Conservation (phyloP, 768 basidiomycete species). For the Tylopilus felleus region DNA sequence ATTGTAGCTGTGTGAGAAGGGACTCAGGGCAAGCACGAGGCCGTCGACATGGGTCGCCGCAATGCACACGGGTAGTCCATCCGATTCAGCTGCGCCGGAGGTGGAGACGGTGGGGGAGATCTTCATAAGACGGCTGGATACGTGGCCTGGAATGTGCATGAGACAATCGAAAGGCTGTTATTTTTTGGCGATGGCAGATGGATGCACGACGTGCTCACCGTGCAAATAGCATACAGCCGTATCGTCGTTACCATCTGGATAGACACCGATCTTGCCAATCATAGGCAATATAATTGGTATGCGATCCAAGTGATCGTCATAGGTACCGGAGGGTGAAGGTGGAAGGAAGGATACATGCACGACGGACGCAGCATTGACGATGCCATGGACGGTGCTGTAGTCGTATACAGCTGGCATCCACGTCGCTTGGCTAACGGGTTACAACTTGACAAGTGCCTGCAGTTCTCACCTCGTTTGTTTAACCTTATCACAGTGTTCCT, state of each 20-base stretch:
- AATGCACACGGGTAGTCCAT: constrained; percentile 19
- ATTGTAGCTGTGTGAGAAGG: constrained; percentile 27
- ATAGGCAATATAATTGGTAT: constrained; percentile 24
- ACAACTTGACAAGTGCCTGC: too few relatives aligned
- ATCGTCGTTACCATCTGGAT: constrained; percentile 7
- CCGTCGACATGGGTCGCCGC: constrained; percentile 27
- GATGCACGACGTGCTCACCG: constrained; percentile 3
- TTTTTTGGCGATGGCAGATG: too few relatives aligned
- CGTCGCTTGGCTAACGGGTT: too few relatives aligned
- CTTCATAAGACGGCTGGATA: constrained; percentile 28
- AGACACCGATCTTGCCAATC: constrained; percentile 25
- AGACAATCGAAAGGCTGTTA: not conserved
- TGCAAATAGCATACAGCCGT: constrained; percentile 21
- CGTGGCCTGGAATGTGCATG: constrained; percentile 9
- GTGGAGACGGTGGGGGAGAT: constrained; percentile 3
- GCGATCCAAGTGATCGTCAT: constrained; percentile 10
- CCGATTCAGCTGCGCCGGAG: not conserved
- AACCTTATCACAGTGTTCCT: constrained; percentile 26
- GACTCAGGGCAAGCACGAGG: constrained; percentile 21
- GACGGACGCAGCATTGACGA: constrained; percentile 22
- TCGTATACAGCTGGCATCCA: constrained; percentile 19
- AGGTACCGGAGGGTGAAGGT: constrained; percentile 10
- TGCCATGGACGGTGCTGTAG: constrained; percentile 19
- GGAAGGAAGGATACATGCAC: constrained; percentile 25
- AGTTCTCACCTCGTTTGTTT: constrained; percentile 19